Evolutionary conservation across 148 eudicot species (phyloP).

Genomic region (Amaranthus cruentus): DNA sequence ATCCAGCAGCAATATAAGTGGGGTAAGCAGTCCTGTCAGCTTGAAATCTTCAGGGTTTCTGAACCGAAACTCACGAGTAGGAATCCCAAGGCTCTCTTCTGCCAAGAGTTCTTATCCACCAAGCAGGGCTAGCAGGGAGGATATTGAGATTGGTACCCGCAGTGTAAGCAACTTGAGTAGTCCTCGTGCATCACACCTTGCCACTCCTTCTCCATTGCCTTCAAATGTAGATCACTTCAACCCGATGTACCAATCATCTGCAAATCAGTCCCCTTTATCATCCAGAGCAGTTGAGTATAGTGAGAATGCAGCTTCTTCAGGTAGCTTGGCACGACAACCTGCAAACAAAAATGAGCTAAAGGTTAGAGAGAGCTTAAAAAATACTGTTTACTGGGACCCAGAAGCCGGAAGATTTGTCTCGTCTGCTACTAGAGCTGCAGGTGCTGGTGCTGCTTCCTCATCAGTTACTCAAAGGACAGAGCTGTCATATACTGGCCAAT

Average conservation of each 20-base stretch:
- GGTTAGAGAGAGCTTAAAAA: conserved; percentile 27
- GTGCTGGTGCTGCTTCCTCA: conserved; percentile 36
- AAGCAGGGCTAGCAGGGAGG: conserved; percentile 68
- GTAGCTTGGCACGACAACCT: conserved; percentile 15
- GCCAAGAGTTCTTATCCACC: conserved; percentile 74
- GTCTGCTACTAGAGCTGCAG: conserved; percentile 31
- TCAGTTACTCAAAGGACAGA: conserved; percentile 46
- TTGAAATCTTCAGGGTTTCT: conserved; percentile 47
- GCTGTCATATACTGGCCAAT: conserved; percentile 61
- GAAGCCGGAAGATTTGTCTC: conserved; percentile 86
- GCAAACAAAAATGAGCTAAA: conserved; percentile 27
- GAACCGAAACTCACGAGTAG: conserved; percentile 31
- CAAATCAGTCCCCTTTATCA: conserved; percentile 64
- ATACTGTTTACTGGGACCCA: conserved; percentile 77
- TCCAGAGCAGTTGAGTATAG: conserved; percentile 29
- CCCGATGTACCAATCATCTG: conserved; percentile 60
- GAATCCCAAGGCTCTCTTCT: conserved; percentile 39
- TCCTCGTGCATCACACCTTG: conserved; percentile 44
- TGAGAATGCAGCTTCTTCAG: conserved; percentile 15
- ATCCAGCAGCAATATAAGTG: conserved; percentile 68
- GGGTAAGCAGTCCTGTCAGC: conserved; percentile 67
- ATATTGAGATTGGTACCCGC: conserved; percentile 53
- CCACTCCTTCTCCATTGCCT: conserved; percentile 37
- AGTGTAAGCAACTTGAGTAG: conserved; percentile 75
- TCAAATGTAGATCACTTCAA: conserved; percentile 50